Conservation (phyloP, 2,329 filamentous ascomycete genomes). For the Calycina herbarum region DNA sequence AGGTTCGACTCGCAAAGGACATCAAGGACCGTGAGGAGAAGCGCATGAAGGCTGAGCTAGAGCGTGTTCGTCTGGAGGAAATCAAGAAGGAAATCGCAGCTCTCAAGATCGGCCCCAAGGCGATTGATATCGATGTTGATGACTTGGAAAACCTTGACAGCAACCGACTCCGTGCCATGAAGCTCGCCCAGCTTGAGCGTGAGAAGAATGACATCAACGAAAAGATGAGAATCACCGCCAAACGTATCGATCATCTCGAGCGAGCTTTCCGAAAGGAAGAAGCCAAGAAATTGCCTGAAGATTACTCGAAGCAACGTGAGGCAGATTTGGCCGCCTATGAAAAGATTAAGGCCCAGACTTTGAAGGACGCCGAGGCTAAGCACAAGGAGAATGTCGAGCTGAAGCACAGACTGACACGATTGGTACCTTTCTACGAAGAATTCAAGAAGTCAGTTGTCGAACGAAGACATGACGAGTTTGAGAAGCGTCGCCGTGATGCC, state of each 20-base stretch:
- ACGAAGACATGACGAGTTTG: constrained; percentile 90
- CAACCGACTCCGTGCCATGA: constrained; percentile 88
- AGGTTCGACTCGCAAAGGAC: constrained; percentile 85
- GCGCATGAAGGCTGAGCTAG: constrained; percentile 81
- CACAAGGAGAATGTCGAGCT: constrained; percentile 90
- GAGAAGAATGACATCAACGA: constrained; percentile 97
- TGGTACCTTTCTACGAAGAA: constrained; percentile 80
- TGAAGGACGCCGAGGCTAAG: constrained; percentile 79
- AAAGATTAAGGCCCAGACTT: constrained; percentile 71
- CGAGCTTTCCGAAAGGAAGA: constrained; percentile 96
- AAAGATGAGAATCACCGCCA: constrained; percentile 85
- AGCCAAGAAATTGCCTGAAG: constrained; percentile 81
- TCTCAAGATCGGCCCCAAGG: constrained; percentile 84
- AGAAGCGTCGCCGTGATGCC: constrained; percentile 87
- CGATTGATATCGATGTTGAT: constrained; percentile 70
- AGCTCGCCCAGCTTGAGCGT: constrained; percentile 91
- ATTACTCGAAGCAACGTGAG: constrained; percentile 82
- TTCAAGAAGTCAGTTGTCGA: constrained; percentile 83
- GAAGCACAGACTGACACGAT: constrained; percentile 84
- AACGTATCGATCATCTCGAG: constrained; percentile 95
- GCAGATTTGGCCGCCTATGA: constrained; percentile 80
- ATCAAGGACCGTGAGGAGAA: constrained; percentile 87
- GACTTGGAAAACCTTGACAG: constrained; percentile 86
- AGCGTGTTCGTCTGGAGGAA: constrained; percentile 88
- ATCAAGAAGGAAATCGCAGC: constrained; percentile 90